Conservation (phyloP, 441 rosid species). For the Syzygium malaccense region DNA sequence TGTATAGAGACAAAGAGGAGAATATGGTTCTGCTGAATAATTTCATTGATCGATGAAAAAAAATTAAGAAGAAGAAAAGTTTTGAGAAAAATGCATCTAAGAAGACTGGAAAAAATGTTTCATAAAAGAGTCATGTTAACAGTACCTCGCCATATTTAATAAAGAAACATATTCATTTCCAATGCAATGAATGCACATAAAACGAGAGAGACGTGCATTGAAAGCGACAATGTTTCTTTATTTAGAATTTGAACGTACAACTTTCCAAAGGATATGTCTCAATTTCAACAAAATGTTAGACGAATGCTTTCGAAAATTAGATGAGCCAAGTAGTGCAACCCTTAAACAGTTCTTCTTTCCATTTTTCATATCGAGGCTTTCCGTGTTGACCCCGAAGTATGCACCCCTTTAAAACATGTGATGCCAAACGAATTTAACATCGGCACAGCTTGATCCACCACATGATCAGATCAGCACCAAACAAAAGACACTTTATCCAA, state of each 20-base stretch:
- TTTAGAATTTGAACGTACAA: background rate
- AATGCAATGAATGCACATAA: background rate
- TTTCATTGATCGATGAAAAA: background rate
- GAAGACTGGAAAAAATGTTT: background rate
- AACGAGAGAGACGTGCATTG: background rate
- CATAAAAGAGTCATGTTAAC: background rate
- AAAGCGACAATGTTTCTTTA: accelerated
- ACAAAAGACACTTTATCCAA: background rate
- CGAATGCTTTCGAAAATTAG: background rate
- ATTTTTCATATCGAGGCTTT: background rate
- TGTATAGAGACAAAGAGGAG: background rate
- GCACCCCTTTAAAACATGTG: background rate
- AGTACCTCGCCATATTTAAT: background rate
- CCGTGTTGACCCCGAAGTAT: background rate
- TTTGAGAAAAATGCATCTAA: accelerated
- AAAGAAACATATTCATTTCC: background rate
- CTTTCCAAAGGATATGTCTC: accelerated
- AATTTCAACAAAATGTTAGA: background rate
- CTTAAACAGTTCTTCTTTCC: background rate
- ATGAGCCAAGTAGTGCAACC: background rate
- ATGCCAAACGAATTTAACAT: background rate
- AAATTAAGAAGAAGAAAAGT: accelerated
- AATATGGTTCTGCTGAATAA: accelerated
- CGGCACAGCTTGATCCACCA: background rate
- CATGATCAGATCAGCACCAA: background rate